Evolutionary conservation across 495 filamentous ascomycete genomes (phyloP), one percentile per base, ranked within the genome.

Genomic region (Melanomma pulvis-pyrius): DNA sequence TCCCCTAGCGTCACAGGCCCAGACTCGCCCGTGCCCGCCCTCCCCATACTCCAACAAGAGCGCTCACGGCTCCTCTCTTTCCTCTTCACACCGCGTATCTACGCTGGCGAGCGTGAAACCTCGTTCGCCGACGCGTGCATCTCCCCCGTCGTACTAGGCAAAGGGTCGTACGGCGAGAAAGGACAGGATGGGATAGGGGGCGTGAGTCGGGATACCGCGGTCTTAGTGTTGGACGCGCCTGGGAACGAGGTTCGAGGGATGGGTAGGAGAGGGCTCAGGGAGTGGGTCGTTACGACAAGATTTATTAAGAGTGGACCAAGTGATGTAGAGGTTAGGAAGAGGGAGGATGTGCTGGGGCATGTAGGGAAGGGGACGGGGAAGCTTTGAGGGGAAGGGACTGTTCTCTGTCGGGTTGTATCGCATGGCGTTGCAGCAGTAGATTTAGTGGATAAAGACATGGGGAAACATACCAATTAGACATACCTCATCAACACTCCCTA

Each of bases 71-170:
- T 96, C 0, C 49, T 83, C 19, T 71, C 79, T 0, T 96, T 93
- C 65, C 73, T 91, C 13, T 3, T 1, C 13, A 36, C 19, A 30
- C 64, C 59, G 0, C 70, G 80, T 26, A 26, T 11, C 22, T 61
- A 59, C 19, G 44, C 50, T 0, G 73, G 80, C 24, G 57, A 81
- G 73, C 78, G 74, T 61, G 88, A 80, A 41, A 82, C 83, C 1
- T 79, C 87, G 9, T 94, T 92, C 91, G 84, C 81, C 12, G 82
- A 94, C 24, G 96, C 91, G 74, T 87, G 84, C 22, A 94, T 97
- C 44, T 88, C 84, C 46, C 91, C 92, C 1, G 78, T 78, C n/a
- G 77, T 80, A 34, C 61, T 91, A 28, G 73, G 30, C 86, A 91
- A 67, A 79, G 82, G 19, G 79, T 86, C 59, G 71, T 83, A 17